Evolutionary conservation across 331 rosid species (phyloP).

Genomic region (Arachis monticola): DNA sequence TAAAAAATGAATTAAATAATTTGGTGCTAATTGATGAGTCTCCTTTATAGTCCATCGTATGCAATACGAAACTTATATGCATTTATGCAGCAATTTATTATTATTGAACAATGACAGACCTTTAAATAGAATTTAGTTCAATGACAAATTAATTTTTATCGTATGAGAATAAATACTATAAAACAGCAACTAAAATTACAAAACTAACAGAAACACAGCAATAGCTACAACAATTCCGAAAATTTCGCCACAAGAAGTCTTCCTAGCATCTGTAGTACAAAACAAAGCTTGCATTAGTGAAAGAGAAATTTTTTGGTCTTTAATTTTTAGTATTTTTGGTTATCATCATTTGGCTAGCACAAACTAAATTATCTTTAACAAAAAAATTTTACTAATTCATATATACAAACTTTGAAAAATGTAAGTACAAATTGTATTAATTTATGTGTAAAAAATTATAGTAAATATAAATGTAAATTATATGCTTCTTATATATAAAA

Average conservation of each 20-base stretch:
- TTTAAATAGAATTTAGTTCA: no score
- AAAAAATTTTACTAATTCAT: not conserved
- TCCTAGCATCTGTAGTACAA: slow-evolving; percentile 46
- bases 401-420: not conserved
- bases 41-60: slow-evolving; percentile 9
- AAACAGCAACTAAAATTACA: slow-evolving; percentile 21
- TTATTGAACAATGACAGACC: no score
- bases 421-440: no score
- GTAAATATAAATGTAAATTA: no score
- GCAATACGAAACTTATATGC: no score
- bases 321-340: not conserved
- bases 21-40: not conserved
- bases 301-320: not conserved
- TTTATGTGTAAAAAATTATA: no score
- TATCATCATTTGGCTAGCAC: no score
- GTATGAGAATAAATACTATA: not conserved
- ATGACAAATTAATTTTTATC: no score
- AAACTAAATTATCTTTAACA: no score
- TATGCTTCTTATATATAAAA: no score
- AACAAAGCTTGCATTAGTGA: slow-evolving; percentile 30
- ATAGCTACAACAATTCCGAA: slow-evolving; percentile 19
- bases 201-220: slow-evolving; percentile 30
- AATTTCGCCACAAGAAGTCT: slow-evolving; percentile 32
- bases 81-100: no score
- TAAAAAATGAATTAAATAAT: slow-evolving; percentile 30